Evolutionary conservation across 495 filamentous ascomycete genomes (phyloP).

Genomic region (Lophium mytilinum): DNA sequence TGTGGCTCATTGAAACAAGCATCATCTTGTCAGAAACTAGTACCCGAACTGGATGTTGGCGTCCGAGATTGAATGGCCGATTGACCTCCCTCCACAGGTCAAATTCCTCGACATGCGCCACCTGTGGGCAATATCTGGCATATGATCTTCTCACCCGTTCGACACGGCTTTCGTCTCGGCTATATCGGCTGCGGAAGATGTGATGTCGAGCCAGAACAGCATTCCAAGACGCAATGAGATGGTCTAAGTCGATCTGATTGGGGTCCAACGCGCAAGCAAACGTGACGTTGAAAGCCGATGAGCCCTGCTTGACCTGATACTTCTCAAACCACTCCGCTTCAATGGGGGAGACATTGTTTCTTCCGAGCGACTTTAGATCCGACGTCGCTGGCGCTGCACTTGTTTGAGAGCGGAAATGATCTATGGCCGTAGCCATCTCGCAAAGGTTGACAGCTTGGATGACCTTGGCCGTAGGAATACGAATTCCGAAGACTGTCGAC

Average conservation of each 20-base stretch:
- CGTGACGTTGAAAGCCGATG: constrained; percentile 27
- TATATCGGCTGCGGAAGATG: background rate
- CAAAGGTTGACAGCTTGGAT: no score
- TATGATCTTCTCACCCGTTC: background rate
- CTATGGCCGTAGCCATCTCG: no score
- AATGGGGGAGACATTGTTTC: constrained; percentile 13
- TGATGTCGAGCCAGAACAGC: constrained; percentile 1
- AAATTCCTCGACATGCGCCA: background rate
- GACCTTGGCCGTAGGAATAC: no score
- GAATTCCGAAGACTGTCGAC: no score
- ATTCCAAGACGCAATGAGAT: background rate
- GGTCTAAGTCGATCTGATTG: background rate
- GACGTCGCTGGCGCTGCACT: no score
- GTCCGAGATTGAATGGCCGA: background rate
- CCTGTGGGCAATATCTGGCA: background rate
- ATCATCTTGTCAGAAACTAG: constrained; percentile 8
- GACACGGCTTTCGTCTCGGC: background rate
- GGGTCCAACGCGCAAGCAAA: constrained; percentile 8
- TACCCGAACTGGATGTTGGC: constrained; percentile 19
- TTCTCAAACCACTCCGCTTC: constrained; percentile 29
- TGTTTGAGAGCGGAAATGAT: no score
- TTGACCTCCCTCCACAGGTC: background rate
- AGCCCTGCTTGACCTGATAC: constrained; percentile 15
- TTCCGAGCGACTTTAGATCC: no score
- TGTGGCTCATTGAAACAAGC: constrained; percentile 27